Evolutionary conservation across 1,284 basidiomycete species (phyloP).

Genomic region (Blastosporella zonata): DNA sequence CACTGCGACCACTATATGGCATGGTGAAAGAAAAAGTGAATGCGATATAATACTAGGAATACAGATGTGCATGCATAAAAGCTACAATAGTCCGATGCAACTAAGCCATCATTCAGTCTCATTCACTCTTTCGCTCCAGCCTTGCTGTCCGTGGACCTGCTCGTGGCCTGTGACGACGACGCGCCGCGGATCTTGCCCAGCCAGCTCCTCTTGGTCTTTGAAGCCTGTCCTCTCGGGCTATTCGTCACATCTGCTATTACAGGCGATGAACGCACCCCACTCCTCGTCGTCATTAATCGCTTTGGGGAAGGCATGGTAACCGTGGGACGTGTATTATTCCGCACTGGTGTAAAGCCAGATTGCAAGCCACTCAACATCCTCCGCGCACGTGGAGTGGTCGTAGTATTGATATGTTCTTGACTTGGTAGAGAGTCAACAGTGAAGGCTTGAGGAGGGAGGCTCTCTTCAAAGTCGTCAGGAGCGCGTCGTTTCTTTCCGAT

Average conservation of each 20-base stretch:
- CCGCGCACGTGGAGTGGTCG: conserved; percentile 51
- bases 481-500: conserved; percentile 65
- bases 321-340: conserved; percentile 44
- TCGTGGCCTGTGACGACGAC: conserved; percentile 32
- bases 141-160: conserved; percentile 22
- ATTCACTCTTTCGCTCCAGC: conserved; percentile 24
- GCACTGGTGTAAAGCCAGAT: conserved; percentile 69
- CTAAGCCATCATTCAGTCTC: conserved; percentile 1
- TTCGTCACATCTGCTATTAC: conserved; percentile 68
- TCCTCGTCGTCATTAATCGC: conserved; percentile 27
- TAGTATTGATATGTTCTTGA: conserved; percentile 31
- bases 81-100: conserved; percentile 13
- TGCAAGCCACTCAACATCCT: conserved; percentile 54
- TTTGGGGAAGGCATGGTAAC: conserved; percentile 43
- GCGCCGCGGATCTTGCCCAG: conserved; percentile 58
- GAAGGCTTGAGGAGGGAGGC: conserved; percentile 58
- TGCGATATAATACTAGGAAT: too few relatives aligned
- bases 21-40: too few relatives aligned
- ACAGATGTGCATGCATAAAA: conserved; percentile 18
- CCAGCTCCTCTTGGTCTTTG: conserved; percentile 56
- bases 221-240: conserved; percentile 45
- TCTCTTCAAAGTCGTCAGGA: conserved; percentile 68
- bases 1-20: too few relatives aligned
- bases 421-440: conserved; percentile 49
- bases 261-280: conserved; percentile 28